These are phyloP conservation scores for Paracoccidioides lutzii DNA, from an alignment of 2,329 filamentous ascomycete species.

Conservation along the genomic window DNA sequence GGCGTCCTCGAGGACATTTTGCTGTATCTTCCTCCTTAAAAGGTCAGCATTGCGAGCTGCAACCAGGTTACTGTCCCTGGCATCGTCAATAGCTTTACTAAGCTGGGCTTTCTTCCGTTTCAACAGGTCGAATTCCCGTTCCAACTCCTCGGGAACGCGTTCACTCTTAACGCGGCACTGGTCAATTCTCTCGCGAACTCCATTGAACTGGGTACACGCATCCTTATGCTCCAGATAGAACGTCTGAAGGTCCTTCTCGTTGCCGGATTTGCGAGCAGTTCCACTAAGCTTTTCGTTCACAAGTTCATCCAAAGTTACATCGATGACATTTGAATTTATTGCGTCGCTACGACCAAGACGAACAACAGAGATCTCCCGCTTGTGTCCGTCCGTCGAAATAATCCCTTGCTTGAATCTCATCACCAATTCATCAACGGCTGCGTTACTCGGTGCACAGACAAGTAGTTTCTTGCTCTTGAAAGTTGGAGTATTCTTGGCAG, in stretches of 20 bases:
- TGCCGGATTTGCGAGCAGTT: constrained; percentile 31
- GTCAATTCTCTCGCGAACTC: constrained; percentile 59
- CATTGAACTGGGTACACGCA: constrained; percentile 52
- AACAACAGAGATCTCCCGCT: constrained; percentile 70
- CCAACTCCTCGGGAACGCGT: constrained; percentile 39
- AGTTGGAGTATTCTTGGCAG: constrained; percentile 16
- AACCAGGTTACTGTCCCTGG: constrained; percentile 74
- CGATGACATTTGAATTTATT: constrained; percentile 76
- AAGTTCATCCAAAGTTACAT: constrained; percentile 86
- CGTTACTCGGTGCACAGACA: constrained; percentile 96
- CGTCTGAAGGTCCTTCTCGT: constrained; percentile 43
- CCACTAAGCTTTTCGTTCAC: constrained; percentile 58
- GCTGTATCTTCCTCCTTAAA: constrained; percentile 69
- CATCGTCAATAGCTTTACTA: constrained; percentile 71
- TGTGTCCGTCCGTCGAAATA: constrained; percentile 59
- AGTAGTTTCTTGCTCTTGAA: constrained; percentile 64
- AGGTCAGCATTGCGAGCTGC: constrained; percentile 75
- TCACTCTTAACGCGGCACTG: constrained; percentile 45
- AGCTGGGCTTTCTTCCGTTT: constrained; percentile 65
- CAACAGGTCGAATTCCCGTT: constrained; percentile 64
- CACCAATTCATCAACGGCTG: constrained; percentile 90
- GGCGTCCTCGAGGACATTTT: constrained; percentile 78
- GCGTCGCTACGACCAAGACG: constrained; percentile 83
- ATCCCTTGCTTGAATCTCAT: constrained; percentile 82
- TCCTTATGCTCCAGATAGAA: constrained; percentile 58